These are phyloP conservation scores for Microthlaspi erraticum DNA, from an alignment of 345 rosid species.

Conservation along the genomic window DNA sequence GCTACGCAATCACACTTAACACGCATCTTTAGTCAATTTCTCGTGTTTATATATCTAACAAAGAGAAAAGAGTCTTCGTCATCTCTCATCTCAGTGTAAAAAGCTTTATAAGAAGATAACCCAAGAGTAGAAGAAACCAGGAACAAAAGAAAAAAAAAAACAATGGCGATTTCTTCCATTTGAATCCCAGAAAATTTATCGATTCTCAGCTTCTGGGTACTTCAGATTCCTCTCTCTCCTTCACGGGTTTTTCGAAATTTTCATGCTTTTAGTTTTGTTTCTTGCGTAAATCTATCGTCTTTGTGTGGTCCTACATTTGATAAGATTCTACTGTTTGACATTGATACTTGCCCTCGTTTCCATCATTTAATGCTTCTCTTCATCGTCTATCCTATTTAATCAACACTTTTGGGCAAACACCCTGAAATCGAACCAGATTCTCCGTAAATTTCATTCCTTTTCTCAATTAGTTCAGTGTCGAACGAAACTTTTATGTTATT, in stretches of 20 bases:
- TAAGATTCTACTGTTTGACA: not conserved
- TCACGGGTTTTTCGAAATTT: conserved; percentile 20
- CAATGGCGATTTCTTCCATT: too few species aligned
- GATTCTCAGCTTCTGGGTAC: conserved; percentile 50
- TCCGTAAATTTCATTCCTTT: conserved; percentile 11
- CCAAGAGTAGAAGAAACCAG: conserved; percentile 8
- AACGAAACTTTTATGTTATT: not conserved
- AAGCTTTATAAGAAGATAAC: conserved; percentile 30
- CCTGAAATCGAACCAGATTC: conserved; percentile 11
- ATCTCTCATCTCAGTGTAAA: conserved; percentile 35
- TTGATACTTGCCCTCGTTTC: conserved; percentile 34
- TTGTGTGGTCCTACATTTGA: conserved; percentile 10
- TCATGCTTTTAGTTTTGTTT: conserved; percentile 16
- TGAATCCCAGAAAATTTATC: not conserved
- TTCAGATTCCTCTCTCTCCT: conserved; percentile 29
- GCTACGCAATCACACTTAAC: conserved; percentile 34
- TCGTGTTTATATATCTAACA: not conserved
- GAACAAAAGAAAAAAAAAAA: not conserved
- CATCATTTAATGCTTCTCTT: conserved; percentile 15
- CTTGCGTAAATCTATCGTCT: not conserved
- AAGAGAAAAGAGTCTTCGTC: not conserved
- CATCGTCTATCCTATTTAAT: not conserved
- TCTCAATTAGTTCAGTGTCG: not conserved
- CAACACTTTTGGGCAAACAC: not conserved
- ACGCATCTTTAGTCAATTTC: conserved; percentile 25